These are phyloP conservation scores for Xylaria sp. DNA, from an alignment of 2,329 filamentous ascomycete species.

Conservation along the genomic window DNA sequence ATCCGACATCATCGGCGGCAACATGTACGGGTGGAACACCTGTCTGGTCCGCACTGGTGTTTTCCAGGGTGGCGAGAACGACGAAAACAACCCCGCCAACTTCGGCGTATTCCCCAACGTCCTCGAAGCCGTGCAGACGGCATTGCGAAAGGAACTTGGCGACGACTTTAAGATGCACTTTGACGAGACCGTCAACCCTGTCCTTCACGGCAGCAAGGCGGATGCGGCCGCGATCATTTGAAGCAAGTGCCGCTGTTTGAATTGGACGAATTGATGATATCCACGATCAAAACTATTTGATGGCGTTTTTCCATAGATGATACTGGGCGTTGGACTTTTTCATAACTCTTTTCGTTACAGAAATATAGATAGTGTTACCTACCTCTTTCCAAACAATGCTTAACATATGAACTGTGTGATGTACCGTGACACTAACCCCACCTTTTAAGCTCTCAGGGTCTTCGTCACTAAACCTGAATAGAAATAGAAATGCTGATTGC, in stretches of 20 bases:
- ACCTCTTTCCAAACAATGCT: neutral
- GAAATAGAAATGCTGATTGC: slow-evolving; percentile 20
- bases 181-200: slow-evolving; percentile 76
- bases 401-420: neutral
- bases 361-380: slow-evolving; percentile 2
- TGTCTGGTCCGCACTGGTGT: slow-evolving; percentile 81
- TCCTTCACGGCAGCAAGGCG: slow-evolving; percentile 61
- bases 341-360: slow-evolving; percentile 3
- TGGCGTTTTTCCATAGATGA: slow-evolving; percentile 29
- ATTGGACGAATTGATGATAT: slow-evolving; percentile 37
- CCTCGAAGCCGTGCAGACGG: slow-evolving; percentile 74
- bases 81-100: slow-evolving; percentile 79
- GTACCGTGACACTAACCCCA: neutral
- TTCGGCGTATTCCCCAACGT: slow-evolving; percentile 81
- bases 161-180: slow-evolving; percentile 79
- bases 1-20: slow-evolving; percentile 78
- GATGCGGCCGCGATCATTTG: slow-evolving; percentile 58
- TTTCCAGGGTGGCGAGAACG: slow-evolving; percentile 80
- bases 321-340: slow-evolving; percentile 13
- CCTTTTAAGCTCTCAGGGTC: slow-evolving; percentile 24
- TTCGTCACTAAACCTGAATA: slow-evolving; percentile 16
- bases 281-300: slow-evolving; percentile 25
- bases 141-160: slow-evolving; percentile 76
- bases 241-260: slow-evolving; percentile 14
- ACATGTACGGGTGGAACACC: slow-evolving; percentile 86